A percentile compares a stretch with the other conserved stretches of the same genome.
These are phyloP conservation scores for Pleodorina starrii DNA, from an alignment of 139 green algal genomes.

Conservation along the genomic window DNA sequence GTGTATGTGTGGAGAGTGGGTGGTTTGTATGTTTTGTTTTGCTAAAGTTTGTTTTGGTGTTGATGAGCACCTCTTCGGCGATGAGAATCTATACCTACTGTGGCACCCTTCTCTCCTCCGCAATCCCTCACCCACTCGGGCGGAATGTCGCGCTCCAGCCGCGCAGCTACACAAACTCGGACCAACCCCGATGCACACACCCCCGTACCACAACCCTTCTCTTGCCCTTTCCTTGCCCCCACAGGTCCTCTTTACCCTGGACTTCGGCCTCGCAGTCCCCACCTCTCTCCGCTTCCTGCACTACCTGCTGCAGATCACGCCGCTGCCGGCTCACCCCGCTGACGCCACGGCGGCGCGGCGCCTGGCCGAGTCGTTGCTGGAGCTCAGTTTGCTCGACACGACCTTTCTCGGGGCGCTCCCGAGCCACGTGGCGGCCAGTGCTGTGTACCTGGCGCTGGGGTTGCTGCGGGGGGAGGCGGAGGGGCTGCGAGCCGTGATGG, in stretches of 20 bases:
- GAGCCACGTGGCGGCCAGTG: neutral
- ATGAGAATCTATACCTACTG: too few relatives aligned
- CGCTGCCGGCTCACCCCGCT: neutral
- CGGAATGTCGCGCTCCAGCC: too few relatives aligned
- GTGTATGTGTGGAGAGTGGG: too few relatives aligned
- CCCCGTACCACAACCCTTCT: too few relatives aligned
- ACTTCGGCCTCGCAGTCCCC: slow-evolving; percentile 88
- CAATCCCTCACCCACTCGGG: too few relatives aligned
- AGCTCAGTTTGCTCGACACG: slow-evolving; percentile 39
- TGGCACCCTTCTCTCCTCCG: too few relatives aligned
- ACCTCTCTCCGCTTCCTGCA: slow-evolving; percentile 70
- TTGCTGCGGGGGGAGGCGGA: neutral
- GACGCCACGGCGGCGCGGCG: neutral
- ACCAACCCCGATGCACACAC: too few relatives aligned
- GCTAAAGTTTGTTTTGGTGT: too few relatives aligned
- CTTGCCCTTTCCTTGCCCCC: too few relatives aligned
- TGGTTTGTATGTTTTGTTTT: too few relatives aligned
- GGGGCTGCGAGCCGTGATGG: neutral
- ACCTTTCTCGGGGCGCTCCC: neutral
- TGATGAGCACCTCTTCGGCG: too few relatives aligned
- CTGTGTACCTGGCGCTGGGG: slow-evolving; percentile 40
- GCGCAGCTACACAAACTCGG: too few relatives aligned
- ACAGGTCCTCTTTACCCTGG: slow-evolving; percentile 61
- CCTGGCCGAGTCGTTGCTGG: slow-evolving; percentile 44
- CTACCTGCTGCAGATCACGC: slow-evolving; percentile 48